Evolutionary conservation across 176 grass and related monocot species (phyloP).

Genomic region (Otatea glauca): DNA sequence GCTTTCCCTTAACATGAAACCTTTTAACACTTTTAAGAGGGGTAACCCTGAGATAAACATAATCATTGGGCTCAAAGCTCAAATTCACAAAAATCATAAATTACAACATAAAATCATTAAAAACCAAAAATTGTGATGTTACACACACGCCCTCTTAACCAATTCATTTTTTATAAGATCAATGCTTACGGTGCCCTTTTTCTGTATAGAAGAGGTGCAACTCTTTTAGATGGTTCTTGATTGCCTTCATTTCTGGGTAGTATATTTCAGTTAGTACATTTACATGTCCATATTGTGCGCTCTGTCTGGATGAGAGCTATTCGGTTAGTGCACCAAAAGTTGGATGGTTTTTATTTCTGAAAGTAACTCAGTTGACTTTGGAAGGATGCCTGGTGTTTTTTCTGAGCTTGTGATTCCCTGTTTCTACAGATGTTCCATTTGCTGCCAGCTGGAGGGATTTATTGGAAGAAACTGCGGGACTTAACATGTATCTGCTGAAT

Average conservation of each 20-base stretch:
- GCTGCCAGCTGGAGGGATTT: slow-evolving; percentile 45
- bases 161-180: background rate
- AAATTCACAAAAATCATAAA: too few relatives aligned
- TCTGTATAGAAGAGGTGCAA: background rate
- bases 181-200: background rate
- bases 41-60: too few relatives aligned
- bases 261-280: background rate
- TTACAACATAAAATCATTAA: too few relatives aligned
- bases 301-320: background rate
- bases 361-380: background rate
- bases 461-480: slow-evolving; percentile 45
- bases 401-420: background rate
- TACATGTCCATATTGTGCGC: background rate
- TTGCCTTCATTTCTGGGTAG: background rate
- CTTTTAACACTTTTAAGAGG: too few relatives aligned
- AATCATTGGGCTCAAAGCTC: too few relatives aligned
- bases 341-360: background rate
- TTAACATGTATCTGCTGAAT: slow-evolving; percentile 35
- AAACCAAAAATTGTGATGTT: too few relatives aligned
- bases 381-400: background rate
- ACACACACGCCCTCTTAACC: too few relatives aligned
- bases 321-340: background rate
- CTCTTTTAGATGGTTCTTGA: background rate
- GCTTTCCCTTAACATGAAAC: too few relatives aligned
- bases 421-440: slow-evolving; percentile 69